These are phyloP conservation scores for Alternaria tenuissima DNA, from an alignment of 2,329 filamentous ascomycete genomes.

Conservation along the genomic window DNA sequence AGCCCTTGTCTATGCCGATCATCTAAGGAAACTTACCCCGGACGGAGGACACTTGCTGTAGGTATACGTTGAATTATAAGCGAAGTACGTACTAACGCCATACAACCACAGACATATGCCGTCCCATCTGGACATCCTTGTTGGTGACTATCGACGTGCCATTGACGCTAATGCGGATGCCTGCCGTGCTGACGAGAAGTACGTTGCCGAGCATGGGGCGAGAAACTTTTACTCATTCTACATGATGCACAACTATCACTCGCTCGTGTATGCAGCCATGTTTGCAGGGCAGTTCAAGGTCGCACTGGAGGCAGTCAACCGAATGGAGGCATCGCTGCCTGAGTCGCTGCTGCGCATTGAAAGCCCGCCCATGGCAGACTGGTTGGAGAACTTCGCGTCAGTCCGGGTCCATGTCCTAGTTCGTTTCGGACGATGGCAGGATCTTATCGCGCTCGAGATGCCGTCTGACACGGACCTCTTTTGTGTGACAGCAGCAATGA, in stretches of 20 bases:
- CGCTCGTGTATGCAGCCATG: conserved; percentile 79
- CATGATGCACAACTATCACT: conserved; percentile 77
- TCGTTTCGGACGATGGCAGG: conserved; percentile 76
- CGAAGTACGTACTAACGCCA: neutral
- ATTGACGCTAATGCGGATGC: conserved; percentile 73
- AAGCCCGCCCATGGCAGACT: conserved; percentile 77
- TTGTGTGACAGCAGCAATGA: conserved; percentile 73
- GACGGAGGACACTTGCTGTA: conserved; percentile 72
- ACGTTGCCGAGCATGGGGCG: conserved; percentile 65
- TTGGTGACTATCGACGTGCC: conserved; percentile 73
- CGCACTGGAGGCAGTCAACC: conserved; percentile 67
- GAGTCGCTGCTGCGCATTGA: conserved; percentile 69
- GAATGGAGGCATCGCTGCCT: conserved; percentile 69
- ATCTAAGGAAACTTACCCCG: conserved; percentile 70
- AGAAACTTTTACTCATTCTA: conserved; percentile 81
- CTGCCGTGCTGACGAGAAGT: conserved; percentile 73
- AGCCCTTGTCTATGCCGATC: conserved; percentile 68
- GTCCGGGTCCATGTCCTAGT: conserved; percentile 75
- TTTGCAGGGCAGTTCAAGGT: conserved; percentile 71
- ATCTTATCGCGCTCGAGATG: conserved; percentile 65
- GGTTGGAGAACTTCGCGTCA: conserved; percentile 74
- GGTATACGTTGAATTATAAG: neutral
- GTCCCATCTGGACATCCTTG: conserved; percentile 76
- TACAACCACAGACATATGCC: conserved; percentile 69
- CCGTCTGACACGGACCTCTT: conserved; percentile 69